A percentile compares a stretch with the other conserved stretches of the same genome.
These are phyloP conservation scores for Alternaria hordeiaustralica DNA, from an alignment of 2,329 filamentous ascomycete species.

Conservation along the genomic window DNA sequence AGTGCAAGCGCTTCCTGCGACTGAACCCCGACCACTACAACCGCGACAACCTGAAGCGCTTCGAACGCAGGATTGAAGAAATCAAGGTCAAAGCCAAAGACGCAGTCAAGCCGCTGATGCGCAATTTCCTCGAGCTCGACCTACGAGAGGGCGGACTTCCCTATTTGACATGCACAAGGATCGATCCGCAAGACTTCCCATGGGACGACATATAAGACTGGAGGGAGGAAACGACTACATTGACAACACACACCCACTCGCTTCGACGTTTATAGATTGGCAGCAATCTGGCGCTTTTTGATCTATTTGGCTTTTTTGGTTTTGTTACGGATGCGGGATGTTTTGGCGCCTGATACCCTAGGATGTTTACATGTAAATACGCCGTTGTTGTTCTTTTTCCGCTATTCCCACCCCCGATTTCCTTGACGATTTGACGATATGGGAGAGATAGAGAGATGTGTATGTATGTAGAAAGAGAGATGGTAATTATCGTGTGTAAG, in stretches of 20 bases:
- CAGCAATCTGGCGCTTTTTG: conserved; percentile 11
- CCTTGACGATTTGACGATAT: conserved; percentile 3
- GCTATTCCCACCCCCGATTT: background rate
- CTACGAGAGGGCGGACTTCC: conserved; percentile 61
- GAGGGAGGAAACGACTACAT: background rate
- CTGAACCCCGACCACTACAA: conserved; percentile 81
- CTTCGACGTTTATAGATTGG: background rate
- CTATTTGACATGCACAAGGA: conserved; percentile 70
- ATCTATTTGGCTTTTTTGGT: background rate
- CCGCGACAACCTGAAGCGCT: conserved; percentile 82
- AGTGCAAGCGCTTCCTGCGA: conserved; percentile 90
- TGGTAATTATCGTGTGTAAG: background rate
- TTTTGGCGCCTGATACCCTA: conserved; percentile 26
- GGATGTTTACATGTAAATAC: background rate
- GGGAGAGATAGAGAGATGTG: background rate
- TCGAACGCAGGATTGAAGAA: conserved; percentile 88
- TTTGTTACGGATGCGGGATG: background rate
- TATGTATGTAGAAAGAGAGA: background rate
- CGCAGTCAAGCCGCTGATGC: conserved; percentile 83
- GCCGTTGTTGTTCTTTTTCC: conserved; percentile 1
- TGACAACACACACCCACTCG: background rate
- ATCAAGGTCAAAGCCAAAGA: conserved; percentile 84
- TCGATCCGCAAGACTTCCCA: conserved; percentile 68
- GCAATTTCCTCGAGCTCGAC: conserved; percentile 83
- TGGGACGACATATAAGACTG: conserved; percentile 56